These are phyloP conservation scores for Ganoderma leucocontextum DNA, from an alignment of 1,284 basidiomycete genomes.

Conservation along the genomic window DNA sequence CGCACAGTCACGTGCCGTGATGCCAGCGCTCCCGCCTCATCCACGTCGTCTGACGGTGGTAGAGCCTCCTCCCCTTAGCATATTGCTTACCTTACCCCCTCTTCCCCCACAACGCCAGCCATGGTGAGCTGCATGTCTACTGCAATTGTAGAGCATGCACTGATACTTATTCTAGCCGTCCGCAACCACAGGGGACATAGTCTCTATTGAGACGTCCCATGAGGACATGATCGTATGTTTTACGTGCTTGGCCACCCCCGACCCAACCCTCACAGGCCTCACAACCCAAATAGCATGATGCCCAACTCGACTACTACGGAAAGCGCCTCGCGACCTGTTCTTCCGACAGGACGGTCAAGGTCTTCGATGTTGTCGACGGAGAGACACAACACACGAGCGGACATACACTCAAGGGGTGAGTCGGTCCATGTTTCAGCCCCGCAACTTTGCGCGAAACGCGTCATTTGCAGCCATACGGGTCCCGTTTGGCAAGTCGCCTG, in stretches of 20 bases:
- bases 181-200: conserved; percentile 68
- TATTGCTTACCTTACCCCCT: not conserved
- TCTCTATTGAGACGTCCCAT: conserved; percentile 90
- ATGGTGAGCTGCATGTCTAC: conserved; percentile 6
- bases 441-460: not conserved
- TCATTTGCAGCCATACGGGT: conserved; percentile 80
- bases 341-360: conserved; percentile 94
- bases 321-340: conserved; percentile 97
- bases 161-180: conserved; percentile 49
- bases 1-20: conserved; percentile 8
- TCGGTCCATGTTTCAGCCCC: not conserved
- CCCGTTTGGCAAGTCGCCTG: conserved; percentile 99
- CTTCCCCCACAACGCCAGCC: not conserved
- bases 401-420: conserved; percentile 88
- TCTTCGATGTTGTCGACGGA: conserved; percentile 95
- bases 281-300: conserved; percentile 80
- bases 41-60: not conserved
- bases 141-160: not conserved
- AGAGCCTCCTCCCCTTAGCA: not conserved
- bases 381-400: conserved; percentile 72
- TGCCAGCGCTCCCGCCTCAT: not conserved
- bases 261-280: conserved; percentile 11
- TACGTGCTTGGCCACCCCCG: not conserved
- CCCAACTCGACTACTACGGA: conserved; percentile 97
- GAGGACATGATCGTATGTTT: conserved; percentile 93